phyloP scores from a whole-genome alignment of 176 grass and related monocot genomes.

The Typha latifolia region DNA sequence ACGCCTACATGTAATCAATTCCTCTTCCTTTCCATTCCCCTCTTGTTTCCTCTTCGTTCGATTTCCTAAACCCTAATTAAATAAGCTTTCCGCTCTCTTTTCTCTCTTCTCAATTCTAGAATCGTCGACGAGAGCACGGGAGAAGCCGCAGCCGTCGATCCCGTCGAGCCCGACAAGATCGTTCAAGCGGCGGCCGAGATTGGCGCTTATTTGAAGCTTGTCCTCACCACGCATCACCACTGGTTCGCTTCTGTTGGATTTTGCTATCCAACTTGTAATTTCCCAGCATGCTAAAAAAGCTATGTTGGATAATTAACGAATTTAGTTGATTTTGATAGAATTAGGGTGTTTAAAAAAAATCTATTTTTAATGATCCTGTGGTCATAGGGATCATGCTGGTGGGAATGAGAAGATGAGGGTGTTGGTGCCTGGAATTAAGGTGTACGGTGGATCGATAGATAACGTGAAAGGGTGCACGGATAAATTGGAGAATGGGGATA shows the following conservation, averaged over 20 bases:
- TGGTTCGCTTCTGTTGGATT: conserved; percentile 25
- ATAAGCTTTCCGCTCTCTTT: background rate
- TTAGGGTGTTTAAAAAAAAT: background rate
- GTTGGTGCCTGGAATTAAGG: conserved; percentile 69
- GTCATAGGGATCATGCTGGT: conserved; percentile 80
- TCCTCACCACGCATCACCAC: conserved; percentile 94
- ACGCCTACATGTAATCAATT: conserved; percentile 69
- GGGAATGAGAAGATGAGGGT: conserved; percentile 78
- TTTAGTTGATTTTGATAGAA: background rate
- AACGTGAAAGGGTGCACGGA: conserved; percentile 78
- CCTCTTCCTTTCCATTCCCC: background rate
- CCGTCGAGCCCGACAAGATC: conserved; percentile 85
- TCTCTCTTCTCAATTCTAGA: conserved; percentile 14
- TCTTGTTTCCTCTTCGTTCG: background rate
- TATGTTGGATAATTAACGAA: background rate
- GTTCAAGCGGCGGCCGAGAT: conserved; percentile 40
- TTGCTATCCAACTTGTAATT: background rate
- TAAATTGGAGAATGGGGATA: conserved; percentile 70
- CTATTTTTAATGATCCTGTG: background rate
- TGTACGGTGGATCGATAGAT: conserved; percentile 83
- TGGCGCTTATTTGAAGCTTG: conserved; percentile 44
- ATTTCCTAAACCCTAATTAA: background rate
- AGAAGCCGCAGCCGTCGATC: conserved; percentile 67
- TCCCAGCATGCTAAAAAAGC: background rate
- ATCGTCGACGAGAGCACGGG: conserved; percentile 79